These are phyloP conservation scores for Eutypa lata DNA, from an alignment of 2,329 filamentous ascomycete genomes.

Conservation along the genomic window DNA sequence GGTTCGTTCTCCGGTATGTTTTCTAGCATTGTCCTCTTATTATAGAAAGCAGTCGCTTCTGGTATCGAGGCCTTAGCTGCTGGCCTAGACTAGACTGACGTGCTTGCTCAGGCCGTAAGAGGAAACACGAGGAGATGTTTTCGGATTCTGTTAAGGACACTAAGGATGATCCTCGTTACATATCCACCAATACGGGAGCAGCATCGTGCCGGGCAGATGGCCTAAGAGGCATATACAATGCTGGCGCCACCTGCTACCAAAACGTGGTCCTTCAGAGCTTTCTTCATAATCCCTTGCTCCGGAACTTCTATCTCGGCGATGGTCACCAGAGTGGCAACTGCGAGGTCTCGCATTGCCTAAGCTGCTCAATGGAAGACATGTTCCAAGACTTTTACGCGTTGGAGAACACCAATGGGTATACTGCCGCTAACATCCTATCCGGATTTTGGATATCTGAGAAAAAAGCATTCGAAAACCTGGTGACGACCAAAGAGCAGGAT, in stretches of 20 bases:
- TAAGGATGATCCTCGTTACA: conserved; percentile 69
- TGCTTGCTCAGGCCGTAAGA: conserved; percentile 57
- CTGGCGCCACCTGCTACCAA: conserved; percentile 98
- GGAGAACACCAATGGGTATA: conserved; percentile 84
- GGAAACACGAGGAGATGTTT: conserved; percentile 71
- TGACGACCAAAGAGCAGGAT: conserved; percentile 93
- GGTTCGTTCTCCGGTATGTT: conserved; percentile 61
- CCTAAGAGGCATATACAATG: conserved; percentile 90
- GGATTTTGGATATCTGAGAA: conserved; percentile 86
- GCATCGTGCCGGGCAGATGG: conserved; percentile 84
- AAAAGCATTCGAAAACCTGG: conserved; percentile 68
- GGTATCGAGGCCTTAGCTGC: background rate
- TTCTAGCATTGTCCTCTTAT: background rate
- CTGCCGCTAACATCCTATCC: conserved; percentile 82
- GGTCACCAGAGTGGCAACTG: conserved; percentile 81
- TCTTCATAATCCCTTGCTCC: conserved; percentile 87
- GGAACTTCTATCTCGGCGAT: conserved; percentile 88
- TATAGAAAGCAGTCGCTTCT: background rate
- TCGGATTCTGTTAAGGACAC: conserved; percentile 53
- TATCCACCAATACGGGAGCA: conserved; percentile 72
- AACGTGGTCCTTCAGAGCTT: conserved; percentile 93
- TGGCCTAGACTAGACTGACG: conserved; percentile 2
- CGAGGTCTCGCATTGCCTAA: conserved; percentile 58
- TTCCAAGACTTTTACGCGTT: conserved; percentile 68
- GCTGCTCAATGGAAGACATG: conserved; percentile 70